Conservation (phyloP, 2,329 filamentous ascomycete species). For the Polytolypa hystricis region DNA sequence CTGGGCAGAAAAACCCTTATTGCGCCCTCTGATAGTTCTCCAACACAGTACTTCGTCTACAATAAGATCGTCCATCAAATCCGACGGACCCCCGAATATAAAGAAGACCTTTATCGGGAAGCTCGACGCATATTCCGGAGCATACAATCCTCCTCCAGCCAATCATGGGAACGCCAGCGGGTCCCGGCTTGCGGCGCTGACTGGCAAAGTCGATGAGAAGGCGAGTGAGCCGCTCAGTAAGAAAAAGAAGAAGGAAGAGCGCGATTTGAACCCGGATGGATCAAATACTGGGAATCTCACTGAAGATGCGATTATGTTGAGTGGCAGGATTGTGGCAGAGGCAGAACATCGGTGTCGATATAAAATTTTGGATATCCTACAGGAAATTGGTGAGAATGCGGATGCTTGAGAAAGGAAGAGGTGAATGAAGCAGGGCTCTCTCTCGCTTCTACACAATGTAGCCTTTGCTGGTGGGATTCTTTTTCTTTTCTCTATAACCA, state of each 20-base stretch:
- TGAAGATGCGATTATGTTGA: conserved; percentile 6
- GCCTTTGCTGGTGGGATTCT: too few relatives aligned
- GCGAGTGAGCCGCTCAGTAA: background rate
- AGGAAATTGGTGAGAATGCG: conserved; percentile 4
- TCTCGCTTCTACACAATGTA: too few relatives aligned
- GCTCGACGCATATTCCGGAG: background rate
- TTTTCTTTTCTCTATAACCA: too few relatives aligned
- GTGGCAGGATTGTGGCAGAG: conserved; percentile 4
- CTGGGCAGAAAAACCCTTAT: conserved; percentile 1
- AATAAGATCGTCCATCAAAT: conserved; percentile 5
- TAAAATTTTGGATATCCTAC: conserved; percentile 4
- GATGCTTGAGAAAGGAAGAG: background rate
- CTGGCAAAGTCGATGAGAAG: background rate
- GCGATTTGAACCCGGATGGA: conserved; percentile 3
- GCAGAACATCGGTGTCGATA: conserved; percentile 3
- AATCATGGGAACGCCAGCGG: background rate
- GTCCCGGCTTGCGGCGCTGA: background rate
- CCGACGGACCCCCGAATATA: conserved; percentile 3
- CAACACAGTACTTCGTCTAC: conserved; percentile 1
- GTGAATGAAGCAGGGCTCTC: too few relatives aligned
- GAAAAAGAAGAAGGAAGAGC: background rate
- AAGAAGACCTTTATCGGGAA: conserved; percentile 2
- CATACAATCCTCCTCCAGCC: background rate
- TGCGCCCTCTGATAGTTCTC: background rate
- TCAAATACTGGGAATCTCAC: conserved; percentile 2